Percentiles rank a stretch among this genome's conserved stretches.
phyloP scores from a whole-genome alignment of 1,284 basidiomycete species.

The Anthracocystis walkeri region DNA sequence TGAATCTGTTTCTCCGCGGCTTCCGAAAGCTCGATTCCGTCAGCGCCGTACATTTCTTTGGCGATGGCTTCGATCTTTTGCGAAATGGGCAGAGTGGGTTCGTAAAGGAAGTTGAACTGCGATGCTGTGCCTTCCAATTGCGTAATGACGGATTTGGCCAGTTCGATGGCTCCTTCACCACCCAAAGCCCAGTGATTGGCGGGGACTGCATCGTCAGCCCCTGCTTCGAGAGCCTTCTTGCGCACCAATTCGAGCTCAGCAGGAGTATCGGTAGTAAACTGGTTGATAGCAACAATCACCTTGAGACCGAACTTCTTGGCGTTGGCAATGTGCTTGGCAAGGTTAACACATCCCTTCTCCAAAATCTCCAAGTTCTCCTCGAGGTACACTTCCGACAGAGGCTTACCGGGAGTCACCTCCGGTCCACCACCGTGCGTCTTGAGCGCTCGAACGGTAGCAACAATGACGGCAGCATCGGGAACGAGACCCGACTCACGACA shows the following conservation, averaged over 20 bases:
- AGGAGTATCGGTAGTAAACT: slow-evolving; percentile 88
- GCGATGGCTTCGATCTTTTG: slow-evolving; percentile 68
- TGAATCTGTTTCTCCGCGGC: slow-evolving; percentile 85
- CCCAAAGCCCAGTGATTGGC: slow-evolving; percentile 81
- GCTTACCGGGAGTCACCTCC: slow-evolving; percentile 95
- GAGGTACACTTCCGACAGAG: slow-evolving; percentile 91
- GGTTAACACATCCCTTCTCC: slow-evolving; percentile 90
- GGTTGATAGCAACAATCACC: slow-evolving; percentile 95
- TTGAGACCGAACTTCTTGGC: slow-evolving; percentile 96
- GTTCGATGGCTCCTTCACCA: slow-evolving; percentile 63
- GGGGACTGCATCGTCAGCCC: slow-evolving; percentile 94
- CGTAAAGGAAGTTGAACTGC: slow-evolving; percentile 68
- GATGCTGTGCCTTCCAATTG: slow-evolving; percentile 54
- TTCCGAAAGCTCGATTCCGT: slow-evolving; percentile 73
- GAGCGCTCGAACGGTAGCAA: slow-evolving; percentile 94
- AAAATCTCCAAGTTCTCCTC: slow-evolving; percentile 92
- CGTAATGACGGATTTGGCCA: slow-evolving; percentile 64
- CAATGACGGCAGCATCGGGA: slow-evolving; percentile 94
- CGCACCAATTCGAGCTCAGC: slow-evolving; percentile 90
- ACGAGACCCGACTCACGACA: slow-evolving; percentile 91
- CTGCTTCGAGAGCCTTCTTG: slow-evolving; percentile 82
- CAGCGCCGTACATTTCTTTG: slow-evolving; percentile 67
- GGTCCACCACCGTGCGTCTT: slow-evolving; percentile 99
- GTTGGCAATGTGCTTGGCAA: slow-evolving; percentile 94
- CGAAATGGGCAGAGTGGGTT: slow-evolving; percentile 56